A percentile compares a stretch with the other conserved stretches of the same genome.
These are phyloP conservation scores for Didymella glomerata DNA, from an alignment of 2,329 filamentous ascomycete genomes.

Conservation along the genomic window DNA sequence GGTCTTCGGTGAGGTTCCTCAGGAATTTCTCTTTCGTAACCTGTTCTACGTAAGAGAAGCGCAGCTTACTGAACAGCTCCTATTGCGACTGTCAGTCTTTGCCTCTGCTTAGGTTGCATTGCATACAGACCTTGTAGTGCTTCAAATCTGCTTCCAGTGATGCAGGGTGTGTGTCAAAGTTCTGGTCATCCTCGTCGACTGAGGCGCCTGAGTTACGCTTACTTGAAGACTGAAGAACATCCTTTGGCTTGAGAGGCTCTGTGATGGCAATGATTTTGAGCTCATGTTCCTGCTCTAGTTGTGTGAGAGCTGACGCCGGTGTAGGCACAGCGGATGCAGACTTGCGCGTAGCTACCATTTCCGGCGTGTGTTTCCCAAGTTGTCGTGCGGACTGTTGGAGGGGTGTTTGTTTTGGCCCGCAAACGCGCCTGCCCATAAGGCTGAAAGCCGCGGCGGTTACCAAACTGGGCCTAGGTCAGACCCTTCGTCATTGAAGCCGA, in stretches of 20 bases:
- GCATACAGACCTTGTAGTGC: slow-evolving; percentile 74
- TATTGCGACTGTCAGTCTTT: slow-evolving; percentile 41
- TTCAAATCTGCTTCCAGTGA: slow-evolving; percentile 82
- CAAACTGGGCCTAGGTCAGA: slow-evolving; percentile 22
- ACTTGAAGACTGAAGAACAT: slow-evolving; percentile 50
- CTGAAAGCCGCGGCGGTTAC: slow-evolving; percentile 36
- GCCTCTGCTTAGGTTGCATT: not conserved
- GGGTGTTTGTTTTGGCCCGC: slow-evolving; percentile 44
- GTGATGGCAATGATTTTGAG: slow-evolving; percentile 79
- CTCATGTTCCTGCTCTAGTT: slow-evolving; percentile 66
- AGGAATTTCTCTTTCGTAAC: slow-evolving; percentile 99
- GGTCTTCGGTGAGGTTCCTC: slow-evolving; percentile 87
- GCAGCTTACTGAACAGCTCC: slow-evolving; percentile 93
- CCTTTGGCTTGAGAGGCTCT: slow-evolving; percentile 72
- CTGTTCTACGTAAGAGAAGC: slow-evolving; percentile 97
- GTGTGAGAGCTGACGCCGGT: slow-evolving; percentile 54
- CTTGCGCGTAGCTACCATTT: slow-evolving; percentile 41
- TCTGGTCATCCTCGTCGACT: slow-evolving; percentile 69
- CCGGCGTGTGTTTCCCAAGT: not conserved
- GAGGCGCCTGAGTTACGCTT: slow-evolving; percentile 67
- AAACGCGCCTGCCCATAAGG: slow-evolving; percentile 24
- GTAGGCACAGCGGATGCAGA: slow-evolving; percentile 33
- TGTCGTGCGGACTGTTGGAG: slow-evolving; percentile 3
- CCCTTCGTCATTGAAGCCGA: slow-evolving; percentile 13
- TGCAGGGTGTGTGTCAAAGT: slow-evolving; percentile 71